Percentiles rank a stretch among this genome's conserved stretches.
Conservation (phyloP, 495 filamentous ascomycete species). For the Hyaloscypha hepaticicola region DNA sequence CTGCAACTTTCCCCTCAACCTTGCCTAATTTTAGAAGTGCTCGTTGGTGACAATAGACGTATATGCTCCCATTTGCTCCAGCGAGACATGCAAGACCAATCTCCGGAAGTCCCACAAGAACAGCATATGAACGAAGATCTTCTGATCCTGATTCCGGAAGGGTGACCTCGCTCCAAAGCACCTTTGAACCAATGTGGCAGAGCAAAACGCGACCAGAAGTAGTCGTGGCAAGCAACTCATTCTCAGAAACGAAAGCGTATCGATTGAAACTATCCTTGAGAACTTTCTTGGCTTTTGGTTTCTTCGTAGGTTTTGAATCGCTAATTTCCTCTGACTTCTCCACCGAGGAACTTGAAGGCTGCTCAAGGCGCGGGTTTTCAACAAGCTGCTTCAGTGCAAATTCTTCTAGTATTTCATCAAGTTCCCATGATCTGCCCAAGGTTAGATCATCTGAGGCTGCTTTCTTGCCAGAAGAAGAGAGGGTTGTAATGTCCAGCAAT, state of each 20-base stretch:
- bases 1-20: constrained; percentile 48
- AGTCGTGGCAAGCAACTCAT: constrained; percentile 58
- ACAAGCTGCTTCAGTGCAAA: background rate
- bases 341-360: background rate
- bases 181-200: constrained; percentile 36
- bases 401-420: constrained; percentile 3
- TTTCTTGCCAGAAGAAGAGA: background rate
- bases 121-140: constrained; percentile 45
- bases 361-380: background rate
- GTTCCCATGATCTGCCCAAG: background rate
- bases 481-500: background rate
- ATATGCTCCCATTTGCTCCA: constrained; percentile 52
- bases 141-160: constrained; percentile 33
- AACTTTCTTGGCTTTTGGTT: constrained; percentile 29
- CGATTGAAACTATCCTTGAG: constrained; percentile 54
- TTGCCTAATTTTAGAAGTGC: constrained; percentile 25
- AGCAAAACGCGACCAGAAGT: constrained; percentile 59
- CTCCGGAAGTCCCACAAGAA: constrained; percentile 37
- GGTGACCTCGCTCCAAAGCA: constrained; percentile 41
- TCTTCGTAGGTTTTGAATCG: constrained; percentile 9
- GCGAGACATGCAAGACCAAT: constrained; percentile 48
- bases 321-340: background rate
- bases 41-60: constrained; percentile 40
- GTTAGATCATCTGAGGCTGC: background rate
- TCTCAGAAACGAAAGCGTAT: constrained; percentile 63